These are phyloP conservation scores for Rubia occidens DNA, from an alignment of 305 asterid species.

Conservation along the genomic window DNA sequence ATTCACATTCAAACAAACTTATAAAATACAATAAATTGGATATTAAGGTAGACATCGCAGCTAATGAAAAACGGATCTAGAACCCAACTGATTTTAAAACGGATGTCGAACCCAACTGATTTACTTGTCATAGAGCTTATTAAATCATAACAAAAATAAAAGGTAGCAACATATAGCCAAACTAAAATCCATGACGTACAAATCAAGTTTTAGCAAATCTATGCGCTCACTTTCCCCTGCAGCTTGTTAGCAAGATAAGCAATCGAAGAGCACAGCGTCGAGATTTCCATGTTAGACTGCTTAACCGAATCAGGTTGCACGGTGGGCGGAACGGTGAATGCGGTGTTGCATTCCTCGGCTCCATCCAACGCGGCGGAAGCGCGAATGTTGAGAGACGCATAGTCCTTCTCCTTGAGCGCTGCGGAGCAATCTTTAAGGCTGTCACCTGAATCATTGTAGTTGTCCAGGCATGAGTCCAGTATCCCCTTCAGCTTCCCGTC, in stretches of 20 bases:
- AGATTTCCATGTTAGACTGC: constrained; percentile 6
- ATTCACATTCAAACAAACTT: no score
- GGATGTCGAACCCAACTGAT: no score
- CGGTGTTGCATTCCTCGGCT: constrained; percentile 11
- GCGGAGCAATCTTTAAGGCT: constrained; percentile 9
- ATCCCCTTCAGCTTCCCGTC: neutral
- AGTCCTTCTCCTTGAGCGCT: neutral
- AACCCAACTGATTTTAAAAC: no score
- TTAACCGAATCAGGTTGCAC: neutral
- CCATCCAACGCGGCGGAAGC: constrained; percentile 12
- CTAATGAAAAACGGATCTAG: no score
- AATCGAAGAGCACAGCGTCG: neutral
- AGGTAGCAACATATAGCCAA: neutral
- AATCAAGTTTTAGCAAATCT: neutral
- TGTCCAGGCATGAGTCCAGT: neutral
- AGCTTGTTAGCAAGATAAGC: neutral
- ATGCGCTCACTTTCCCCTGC: neutral
- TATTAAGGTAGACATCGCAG: no score
- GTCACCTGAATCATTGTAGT: constrained; percentile 12
- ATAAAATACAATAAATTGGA: no score
- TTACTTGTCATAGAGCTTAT: neutral
- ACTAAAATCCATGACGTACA: neutral
- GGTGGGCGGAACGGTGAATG: constrained; percentile 8
- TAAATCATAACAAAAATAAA: neutral
- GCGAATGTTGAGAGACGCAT: neutral